A percentile compares a stretch with the other conserved stretches of the same genome.
phyloP scores from a whole-genome alignment of 495 filamentous ascomycete species.

The Lasiosphaeria hispida region DNA sequence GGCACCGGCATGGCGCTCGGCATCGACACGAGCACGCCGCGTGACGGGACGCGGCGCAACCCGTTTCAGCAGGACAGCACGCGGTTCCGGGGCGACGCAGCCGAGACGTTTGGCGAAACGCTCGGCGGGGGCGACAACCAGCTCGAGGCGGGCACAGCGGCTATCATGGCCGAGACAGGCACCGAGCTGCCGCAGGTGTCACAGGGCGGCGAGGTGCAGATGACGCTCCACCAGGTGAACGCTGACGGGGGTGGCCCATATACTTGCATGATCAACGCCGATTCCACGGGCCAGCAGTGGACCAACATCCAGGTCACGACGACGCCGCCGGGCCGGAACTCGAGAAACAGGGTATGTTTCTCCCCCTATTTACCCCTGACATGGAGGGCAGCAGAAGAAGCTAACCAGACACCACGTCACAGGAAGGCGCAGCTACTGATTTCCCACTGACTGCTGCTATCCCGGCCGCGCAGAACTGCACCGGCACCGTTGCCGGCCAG shows the following conservation, averaged over 20 bases:
- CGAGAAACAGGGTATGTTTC: conserved; percentile 29
- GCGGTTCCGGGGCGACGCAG: conserved; percentile 44
- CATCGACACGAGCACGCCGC: conserved; percentile 49
- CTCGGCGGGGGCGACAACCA: conserved; percentile 44
- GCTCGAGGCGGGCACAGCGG: conserved; percentile 45
- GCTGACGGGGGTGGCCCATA: conserved; percentile 49
- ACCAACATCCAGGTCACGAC: conserved; percentile 37
- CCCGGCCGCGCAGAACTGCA: conserved; percentile 47
- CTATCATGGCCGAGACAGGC: conserved; percentile 46
- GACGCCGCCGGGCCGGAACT: conserved; percentile 36
- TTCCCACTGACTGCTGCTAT: conserved; percentile 46
- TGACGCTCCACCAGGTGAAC: conserved; percentile 56
- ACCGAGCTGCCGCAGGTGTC: conserved; percentile 48
- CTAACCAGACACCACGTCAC: neutral
- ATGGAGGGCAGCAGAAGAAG: neutral
- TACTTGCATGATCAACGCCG: conserved; percentile 49
- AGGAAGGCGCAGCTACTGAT: conserved; percentile 37
- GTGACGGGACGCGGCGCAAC: conserved; percentile 48
- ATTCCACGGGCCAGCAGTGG: conserved; percentile 46
- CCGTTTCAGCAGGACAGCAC: conserved; percentile 56
- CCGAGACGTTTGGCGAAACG: conserved; percentile 45
- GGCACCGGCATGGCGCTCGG: conserved; percentile 48
- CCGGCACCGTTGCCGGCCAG: conserved; percentile 52
- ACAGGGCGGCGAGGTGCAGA: conserved; percentile 44
- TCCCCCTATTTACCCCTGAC: neutral